Conservation (phyloP, 2,329 filamentous ascomycete species). For the Aspergillus caelatus region DNA sequence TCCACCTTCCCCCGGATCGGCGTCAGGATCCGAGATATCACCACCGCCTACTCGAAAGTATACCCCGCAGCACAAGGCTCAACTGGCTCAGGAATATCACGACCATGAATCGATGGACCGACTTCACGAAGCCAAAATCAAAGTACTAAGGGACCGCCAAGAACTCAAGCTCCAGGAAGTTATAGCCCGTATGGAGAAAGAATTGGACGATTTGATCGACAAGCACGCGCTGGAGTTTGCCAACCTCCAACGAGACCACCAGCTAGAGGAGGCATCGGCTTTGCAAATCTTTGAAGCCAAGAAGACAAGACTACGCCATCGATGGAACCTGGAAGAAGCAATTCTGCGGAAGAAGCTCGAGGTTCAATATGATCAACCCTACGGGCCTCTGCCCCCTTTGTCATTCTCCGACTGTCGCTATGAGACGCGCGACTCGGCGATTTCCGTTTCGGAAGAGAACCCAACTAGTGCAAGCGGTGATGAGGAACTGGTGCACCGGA, state of each 20-base stretch:
- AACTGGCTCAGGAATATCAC: conserved; percentile 48
- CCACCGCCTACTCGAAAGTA: conserved; percentile 36
- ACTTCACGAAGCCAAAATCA: conserved; percentile 48
- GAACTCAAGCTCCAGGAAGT: conserved; percentile 45
- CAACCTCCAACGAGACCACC: conserved; percentile 39
- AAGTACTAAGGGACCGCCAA: conserved; percentile 51
- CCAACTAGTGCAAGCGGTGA: conserved; percentile 15
- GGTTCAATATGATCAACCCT: conserved; percentile 35
- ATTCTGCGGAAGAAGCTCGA: conserved; percentile 44
- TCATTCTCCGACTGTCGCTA: conserved; percentile 33
- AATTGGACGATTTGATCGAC: conserved; percentile 38
- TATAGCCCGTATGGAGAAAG: conserved; percentile 42
- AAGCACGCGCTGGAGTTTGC: conserved; percentile 36
- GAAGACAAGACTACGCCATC: conserved; percentile 36
- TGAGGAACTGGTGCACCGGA: conserved; percentile 18
- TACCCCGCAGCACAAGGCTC: conserved; percentile 46
- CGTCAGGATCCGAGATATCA: conserved; percentile 21
- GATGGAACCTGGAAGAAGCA: conserved; percentile 49
- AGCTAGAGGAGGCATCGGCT: conserved; percentile 34
- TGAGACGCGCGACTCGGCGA: conserved; percentile 34
- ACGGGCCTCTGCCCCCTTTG: conserved; percentile 43
- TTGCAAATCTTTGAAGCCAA: conserved; percentile 37
- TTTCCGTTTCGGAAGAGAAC: conserved; percentile 25
- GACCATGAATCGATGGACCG: conserved; percentile 47
- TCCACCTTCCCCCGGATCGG: conserved; percentile 32